A percentile compares a stretch with the other conserved stretches of the same genome.
Evolutionary conservation across 805 yeast species (phyloP).

Genomic region (Lipomyces yamadae): DNA sequence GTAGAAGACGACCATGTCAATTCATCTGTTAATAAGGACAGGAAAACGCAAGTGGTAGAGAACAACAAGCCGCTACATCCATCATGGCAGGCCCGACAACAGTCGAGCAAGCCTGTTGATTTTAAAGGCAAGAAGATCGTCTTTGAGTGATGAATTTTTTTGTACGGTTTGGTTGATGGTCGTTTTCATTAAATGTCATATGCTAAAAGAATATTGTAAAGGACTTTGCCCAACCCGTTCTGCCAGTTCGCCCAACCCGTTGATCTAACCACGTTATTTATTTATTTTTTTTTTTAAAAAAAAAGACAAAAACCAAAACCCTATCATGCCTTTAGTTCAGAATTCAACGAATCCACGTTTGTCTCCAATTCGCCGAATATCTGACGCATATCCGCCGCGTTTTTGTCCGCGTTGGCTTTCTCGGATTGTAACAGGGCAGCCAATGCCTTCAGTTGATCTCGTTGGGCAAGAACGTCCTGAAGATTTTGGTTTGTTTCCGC

Average conservation of each 20-base stretch:
- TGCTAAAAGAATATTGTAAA: not conserved
- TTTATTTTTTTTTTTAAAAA: not conserved
- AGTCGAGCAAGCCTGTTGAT: constrained; percentile 60
- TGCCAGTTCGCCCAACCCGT: not conserved
- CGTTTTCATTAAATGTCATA: not conserved
- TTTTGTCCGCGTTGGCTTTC: not conserved
- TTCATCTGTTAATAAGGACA: constrained; percentile 9
- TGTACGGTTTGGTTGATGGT: not conserved
- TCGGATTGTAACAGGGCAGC: not conserved
- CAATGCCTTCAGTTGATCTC: not conserved
- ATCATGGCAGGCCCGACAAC: constrained; percentile 94
- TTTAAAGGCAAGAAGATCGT: constrained; percentile 85
- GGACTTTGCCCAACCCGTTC: not conserved
- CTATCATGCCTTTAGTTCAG: not conserved
- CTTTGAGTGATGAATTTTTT: constrained; percentile 55
- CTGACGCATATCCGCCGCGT: not conserved
- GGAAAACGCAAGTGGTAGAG: not conserved
- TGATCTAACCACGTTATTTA: not conserved
- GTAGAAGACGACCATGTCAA: no score
- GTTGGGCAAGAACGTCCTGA: not conserved
- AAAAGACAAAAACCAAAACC: not conserved
- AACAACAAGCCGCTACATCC: constrained; percentile 69
- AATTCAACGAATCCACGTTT: constrained; percentile 9
- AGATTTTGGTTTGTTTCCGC: not conserved
- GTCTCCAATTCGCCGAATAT: constrained; percentile 7